phyloP scores from a whole-genome alignment of 164 flowering plant genomes.

The Chimonanthus praecox region DNA sequence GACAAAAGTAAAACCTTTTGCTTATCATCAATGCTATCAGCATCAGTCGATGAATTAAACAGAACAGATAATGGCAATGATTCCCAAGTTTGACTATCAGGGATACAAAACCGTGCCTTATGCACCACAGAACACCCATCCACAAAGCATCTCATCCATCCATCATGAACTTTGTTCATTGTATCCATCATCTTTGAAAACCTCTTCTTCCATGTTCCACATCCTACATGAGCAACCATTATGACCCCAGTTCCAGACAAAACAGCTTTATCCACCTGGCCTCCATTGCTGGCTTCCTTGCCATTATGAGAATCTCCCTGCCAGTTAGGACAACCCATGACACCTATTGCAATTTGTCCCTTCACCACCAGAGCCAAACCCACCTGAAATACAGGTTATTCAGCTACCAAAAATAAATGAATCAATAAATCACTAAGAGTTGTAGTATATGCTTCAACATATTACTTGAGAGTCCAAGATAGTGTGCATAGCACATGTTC shows the following conservation, averaged over 20 bases:
- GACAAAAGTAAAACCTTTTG: slow-evolving; percentile 59
- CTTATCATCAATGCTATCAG: slow-evolving; percentile 28
- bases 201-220: slow-evolving; percentile 80
- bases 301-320: slow-evolving; percentile 18
- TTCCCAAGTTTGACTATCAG: slow-evolving; percentile 89
- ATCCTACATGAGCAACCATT: slow-evolving; percentile 76
- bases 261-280: slow-evolving; percentile 12
- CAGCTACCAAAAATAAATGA: slow-evolving; percentile 1
- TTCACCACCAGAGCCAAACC: slow-evolving; percentile 89
- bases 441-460: background rate
- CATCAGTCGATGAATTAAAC: slow-evolving; percentile 38
- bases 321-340: slow-evolving; percentile 97
- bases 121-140: slow-evolving; percentile 35
- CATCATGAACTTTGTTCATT: slow-evolving; percentile 10
- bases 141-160: slow-evolving; percentile 67
- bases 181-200: slow-evolving; percentile 19
- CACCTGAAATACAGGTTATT: slow-evolving; percentile 41
- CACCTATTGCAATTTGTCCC: slow-evolving; percentile 71
- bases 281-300: slow-evolving; percentile 15
- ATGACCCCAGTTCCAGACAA: slow-evolving; percentile 41
- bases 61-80: slow-evolving; percentile 56
- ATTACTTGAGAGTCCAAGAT: background rate
- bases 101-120: slow-evolving; percentile 61
- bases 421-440: slow-evolving; percentile 1
- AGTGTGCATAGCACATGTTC: background rate